Evolutionary conservation across 73 alveolate genomes (phyloP), one percentile per base, ranked within the genome.

Genomic region (Blepharisma japonicum): DNA sequence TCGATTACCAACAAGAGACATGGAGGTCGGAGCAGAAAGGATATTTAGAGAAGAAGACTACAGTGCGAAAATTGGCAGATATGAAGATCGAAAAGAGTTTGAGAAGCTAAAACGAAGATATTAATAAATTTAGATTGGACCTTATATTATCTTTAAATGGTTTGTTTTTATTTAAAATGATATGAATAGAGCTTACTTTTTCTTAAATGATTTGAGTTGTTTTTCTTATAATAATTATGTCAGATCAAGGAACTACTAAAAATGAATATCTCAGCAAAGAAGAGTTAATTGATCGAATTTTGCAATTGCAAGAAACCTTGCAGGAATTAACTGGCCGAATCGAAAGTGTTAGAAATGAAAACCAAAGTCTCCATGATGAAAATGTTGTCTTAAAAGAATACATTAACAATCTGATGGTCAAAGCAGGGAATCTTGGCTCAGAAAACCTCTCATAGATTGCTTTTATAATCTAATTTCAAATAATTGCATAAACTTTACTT

Each of bases 221-320:
- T 32, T 32, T 32, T 0, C 42, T 32, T 32, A 32, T 32, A 32
- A 32, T 32, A 32, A 32, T 32, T 32, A 32, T 32, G 42, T 32
- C 42, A 32, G 42, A 32, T 32, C 42, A 32, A 32, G 42, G 42
- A 1, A 32, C 42, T 32, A 32, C 42, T 32, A 32, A 32, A 32
- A 32, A 32, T 32, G 42, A 32, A 32, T 32, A 53, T 53, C 23
- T 53, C 18, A 53, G 32, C 68, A 70, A 70, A 70, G 80, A 70
- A 70, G 80, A 25, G 66, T 5, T 70, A 39, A 70, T 70, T 14
- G 80, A 70, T 9, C 25, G 42, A 70, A 70, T 70, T 14, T 20
- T 45, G 21, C 80, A 70, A 47, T 54, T 70, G 71, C 80, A 70
- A 70, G 20, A 23, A 14, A 70, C 80, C 25, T 20, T 70, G 21